These are phyloP conservation scores for Wickerhamiella nectarea DNA, from an alignment of 805 yeast species.

Conservation along the genomic window DNA sequence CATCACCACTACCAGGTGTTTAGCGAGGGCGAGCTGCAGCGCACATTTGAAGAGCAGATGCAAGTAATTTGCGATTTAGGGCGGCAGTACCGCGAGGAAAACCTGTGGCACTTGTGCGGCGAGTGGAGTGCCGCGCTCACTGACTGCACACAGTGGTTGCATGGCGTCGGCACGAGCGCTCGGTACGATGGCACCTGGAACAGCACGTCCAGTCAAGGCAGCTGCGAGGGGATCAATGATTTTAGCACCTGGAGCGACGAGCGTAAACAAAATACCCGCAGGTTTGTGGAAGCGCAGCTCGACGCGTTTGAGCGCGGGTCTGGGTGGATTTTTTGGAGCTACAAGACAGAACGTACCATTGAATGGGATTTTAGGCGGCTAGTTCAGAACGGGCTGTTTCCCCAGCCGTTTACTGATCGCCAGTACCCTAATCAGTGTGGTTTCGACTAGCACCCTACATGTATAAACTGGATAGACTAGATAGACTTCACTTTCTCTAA, in stretches of 20 bases:
- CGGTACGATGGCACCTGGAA: conserved; percentile 54
- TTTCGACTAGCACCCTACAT: conserved; percentile 8
- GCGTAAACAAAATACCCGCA: conserved; percentile 43
- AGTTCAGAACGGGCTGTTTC: conserved; percentile 50
- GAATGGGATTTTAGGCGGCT: conserved; percentile 74
- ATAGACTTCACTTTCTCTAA: neutral
- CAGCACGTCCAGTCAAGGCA: conserved; percentile 36
- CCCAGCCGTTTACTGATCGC: conserved; percentile 61
- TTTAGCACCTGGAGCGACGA: conserved; percentile 42
- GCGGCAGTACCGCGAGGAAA: conserved; percentile 32
- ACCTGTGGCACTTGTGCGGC: conserved; percentile 64
- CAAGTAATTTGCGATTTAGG: conserved; percentile 39
- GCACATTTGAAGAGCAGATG: conserved; percentile 48
- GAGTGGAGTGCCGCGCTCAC: conserved; percentile 85
- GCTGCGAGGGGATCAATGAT: conserved; percentile 42
- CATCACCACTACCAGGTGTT: conserved; percentile 87
- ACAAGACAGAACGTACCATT: conserved; percentile 65
- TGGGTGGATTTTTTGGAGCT: conserved; percentile 90
- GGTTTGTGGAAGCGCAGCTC: conserved; percentile 72
- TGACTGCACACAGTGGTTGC: conserved; percentile 77
- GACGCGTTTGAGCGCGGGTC: conserved; percentile 55
- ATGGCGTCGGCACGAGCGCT: conserved; percentile 71
- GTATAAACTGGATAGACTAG: neutral
- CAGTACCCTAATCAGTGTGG: conserved; percentile 54
- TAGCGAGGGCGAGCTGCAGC: conserved; percentile 42